Conservation (phyloP, 1,139 yeast genomes). For the Wickerhamiella pararugosa region DNA sequence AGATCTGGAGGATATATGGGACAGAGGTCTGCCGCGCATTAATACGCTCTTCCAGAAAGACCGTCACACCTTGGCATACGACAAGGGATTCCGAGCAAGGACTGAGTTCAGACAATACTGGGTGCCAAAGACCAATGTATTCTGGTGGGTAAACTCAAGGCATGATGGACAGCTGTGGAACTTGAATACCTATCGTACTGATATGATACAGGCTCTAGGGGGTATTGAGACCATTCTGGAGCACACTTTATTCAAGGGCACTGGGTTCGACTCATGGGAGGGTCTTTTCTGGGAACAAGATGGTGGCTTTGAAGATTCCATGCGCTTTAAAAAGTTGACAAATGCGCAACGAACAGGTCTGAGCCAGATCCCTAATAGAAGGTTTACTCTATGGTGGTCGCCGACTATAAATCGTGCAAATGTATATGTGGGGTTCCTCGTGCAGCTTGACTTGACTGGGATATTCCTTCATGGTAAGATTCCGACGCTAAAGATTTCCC, state of each 20-base stretch:
- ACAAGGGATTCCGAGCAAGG: constrained; percentile 82
- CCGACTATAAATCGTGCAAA: constrained; percentile 97
- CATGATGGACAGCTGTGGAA: constrained; percentile 98
- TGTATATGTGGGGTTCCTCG: constrained; percentile 94
- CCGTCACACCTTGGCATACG: constrained; percentile 86
- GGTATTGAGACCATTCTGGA: constrained; percentile 94
- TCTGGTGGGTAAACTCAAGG: constrained; percentile 91
- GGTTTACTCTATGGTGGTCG: constrained; percentile 99
- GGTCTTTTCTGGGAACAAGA: constrained; percentile 98
- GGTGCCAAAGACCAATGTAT: constrained; percentile 62
- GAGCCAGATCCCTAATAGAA: constrained; percentile 92
- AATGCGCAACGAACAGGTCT: constrained; percentile 96
- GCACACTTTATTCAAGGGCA: constrained; percentile 88
- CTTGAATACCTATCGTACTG: constrained; percentile 80
- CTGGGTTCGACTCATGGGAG: constrained; percentile 98
- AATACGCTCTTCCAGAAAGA: constrained; percentile 92
- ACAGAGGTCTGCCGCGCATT: constrained; percentile 90
- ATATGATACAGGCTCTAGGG: constrained; percentile 92
- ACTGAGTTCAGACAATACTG: constrained; percentile 64
- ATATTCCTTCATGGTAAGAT: constrained; percentile 95
- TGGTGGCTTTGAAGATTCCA: constrained; percentile 90
- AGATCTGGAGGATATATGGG: constrained; percentile 91
- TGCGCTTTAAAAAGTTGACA: constrained; percentile 86
- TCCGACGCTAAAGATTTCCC: constrained; percentile 88
- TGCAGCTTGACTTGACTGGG: constrained; percentile 92